Percentiles rank a stretch among this genome's conserved stretches.
Conservation (phyloP, 202 grass and related monocot genomes). For the Zizania palustris region DNA sequence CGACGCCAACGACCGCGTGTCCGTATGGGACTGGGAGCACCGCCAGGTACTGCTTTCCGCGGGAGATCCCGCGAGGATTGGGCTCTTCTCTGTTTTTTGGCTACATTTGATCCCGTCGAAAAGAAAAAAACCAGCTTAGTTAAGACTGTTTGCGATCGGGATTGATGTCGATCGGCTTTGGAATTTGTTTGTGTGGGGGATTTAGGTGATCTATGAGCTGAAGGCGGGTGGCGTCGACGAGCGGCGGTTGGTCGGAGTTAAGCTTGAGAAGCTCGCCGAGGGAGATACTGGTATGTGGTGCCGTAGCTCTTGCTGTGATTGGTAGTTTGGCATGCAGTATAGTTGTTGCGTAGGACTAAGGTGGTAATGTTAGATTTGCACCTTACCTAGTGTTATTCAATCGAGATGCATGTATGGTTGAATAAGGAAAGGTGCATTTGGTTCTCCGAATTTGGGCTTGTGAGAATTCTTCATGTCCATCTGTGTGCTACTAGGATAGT, state of each 20-base stretch:
- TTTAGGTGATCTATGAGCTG: constrained; percentile 95
- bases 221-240: constrained; percentile 96
- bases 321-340: constrained; percentile 16
- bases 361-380: constrained; percentile 36
- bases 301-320: constrained; percentile 37
- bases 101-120: constrained; percentile 25
- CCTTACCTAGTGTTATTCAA: constrained; percentile 19
- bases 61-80: constrained; percentile 6
- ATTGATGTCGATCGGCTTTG: constrained; percentile 24
- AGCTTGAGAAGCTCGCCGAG: constrained; percentile 97
- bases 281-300: constrained; percentile 74
- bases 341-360: background rate
- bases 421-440: background rate
- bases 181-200: background rate
- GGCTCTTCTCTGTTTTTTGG: background rate
- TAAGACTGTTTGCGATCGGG: constrained; percentile 21
- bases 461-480: background rate
- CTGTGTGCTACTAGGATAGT: constrained; percentile 21
- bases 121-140: constrained; percentile 3
- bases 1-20: constrained; percentile 88
- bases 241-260: constrained; percentile 85
- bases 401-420: background rate
- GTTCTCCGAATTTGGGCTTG: constrained; percentile 2
- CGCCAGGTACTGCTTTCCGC: constrained; percentile 63
- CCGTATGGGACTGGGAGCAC: constrained; percentile 98